Evolutionary conservation across 441 rosid species (phyloP).

Genomic region (Erodium texanum): DNA sequence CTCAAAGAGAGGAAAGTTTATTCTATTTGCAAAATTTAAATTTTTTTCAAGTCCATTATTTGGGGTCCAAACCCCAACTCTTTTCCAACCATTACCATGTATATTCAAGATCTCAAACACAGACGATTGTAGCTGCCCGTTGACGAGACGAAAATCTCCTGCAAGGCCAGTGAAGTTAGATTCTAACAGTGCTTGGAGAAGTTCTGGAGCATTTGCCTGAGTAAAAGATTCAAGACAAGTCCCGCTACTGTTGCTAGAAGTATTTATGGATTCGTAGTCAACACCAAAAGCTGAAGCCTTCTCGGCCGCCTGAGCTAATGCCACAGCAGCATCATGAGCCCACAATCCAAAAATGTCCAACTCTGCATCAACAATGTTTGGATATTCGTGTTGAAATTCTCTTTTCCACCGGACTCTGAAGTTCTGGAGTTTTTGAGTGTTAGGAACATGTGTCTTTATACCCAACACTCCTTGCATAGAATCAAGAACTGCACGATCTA

Average conservation of each 20-base stretch:
- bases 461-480: constrained; percentile 49
- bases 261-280: no score
- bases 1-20: no score
- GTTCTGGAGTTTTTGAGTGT: no score
- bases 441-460: constrained; percentile 21
- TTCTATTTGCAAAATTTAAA: no score
- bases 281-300: constrained; percentile 23
- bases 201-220: constrained; percentile 32
- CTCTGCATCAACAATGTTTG: constrained; percentile 8
- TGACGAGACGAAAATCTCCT: constrained; percentile 32
- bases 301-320: constrained; percentile 39
- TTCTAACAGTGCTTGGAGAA: constrained; percentile 22
- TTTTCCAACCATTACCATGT: constrained; percentile 22
- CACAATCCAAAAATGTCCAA: constrained; percentile 31
- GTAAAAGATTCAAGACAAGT: constrained; percentile 33
- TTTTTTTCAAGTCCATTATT: constrained; percentile 32
- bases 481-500: no score
- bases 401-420: no score
- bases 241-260: no score
- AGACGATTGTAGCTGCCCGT: constrained; percentile 29
- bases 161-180: constrained; percentile 34
- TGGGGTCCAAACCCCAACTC: constrained; percentile 43
- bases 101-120: constrained; percentile 38
- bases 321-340: constrained; percentile 52
- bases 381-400: no score